Conservation (phyloP, 345 rosid species). For the Nephelium lappaceum region DNA sequence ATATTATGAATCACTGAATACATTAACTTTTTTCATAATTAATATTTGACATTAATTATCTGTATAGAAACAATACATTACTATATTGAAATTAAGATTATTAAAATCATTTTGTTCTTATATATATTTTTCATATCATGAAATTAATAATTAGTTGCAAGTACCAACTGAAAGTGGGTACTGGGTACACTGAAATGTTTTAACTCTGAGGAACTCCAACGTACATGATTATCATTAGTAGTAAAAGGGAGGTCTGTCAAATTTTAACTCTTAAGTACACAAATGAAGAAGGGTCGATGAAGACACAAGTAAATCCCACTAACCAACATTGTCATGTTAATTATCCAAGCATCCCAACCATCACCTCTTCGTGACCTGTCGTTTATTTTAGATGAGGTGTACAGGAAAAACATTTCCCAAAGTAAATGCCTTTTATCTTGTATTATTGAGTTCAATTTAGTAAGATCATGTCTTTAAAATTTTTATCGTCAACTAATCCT, state of each 20-base stretch:
- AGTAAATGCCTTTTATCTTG: background rate
- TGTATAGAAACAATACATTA: too few relatives aligned
- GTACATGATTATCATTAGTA: background rate
- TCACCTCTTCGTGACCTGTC: background rate
- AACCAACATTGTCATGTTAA: background rate
- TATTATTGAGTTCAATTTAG: background rate
- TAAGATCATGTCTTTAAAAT: background rate
- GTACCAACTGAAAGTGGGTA: too few relatives aligned
- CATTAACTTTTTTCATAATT: too few relatives aligned
- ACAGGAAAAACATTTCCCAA: background rate
- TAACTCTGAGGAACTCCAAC: background rate
- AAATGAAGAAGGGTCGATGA: background rate
- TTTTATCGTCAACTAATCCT: background rate
- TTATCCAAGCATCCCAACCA: background rate
- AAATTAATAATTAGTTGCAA: too few relatives aligned
- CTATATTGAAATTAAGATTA: too few relatives aligned
- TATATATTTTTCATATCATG: too few relatives aligned
- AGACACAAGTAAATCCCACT: background rate
- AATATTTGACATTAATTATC: too few relatives aligned
- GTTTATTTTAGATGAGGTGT: constrained; percentile 7
- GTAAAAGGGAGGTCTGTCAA: background rate
- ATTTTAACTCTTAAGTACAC: background rate
- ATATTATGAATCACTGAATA: too few relatives aligned
- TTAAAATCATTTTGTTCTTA: too few relatives aligned
- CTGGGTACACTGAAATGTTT: too few relatives aligned